phyloP scores from a whole-genome alignment of 2,329 filamentous ascomycete species.

The Rhynchosporium agropyri region DNA sequence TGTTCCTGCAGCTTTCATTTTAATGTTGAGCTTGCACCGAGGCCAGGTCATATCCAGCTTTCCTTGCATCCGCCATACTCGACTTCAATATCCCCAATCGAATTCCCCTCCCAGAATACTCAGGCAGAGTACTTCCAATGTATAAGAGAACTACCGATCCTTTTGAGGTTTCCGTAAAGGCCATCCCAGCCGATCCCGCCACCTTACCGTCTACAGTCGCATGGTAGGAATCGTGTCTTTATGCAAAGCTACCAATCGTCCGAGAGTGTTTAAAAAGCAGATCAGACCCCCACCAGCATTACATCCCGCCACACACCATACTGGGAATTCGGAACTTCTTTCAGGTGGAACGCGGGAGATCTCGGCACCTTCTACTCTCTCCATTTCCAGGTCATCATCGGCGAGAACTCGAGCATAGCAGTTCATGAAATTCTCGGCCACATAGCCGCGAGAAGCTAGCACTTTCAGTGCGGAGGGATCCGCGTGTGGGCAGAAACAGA shows the following conservation, averaged over 20 bases:
- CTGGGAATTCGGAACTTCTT: background rate
- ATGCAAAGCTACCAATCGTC: background rate
- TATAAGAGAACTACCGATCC: conserved; percentile 18
- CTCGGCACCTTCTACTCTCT: background rate
- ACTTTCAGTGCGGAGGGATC: conserved; percentile 6
- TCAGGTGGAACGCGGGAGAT: conserved; percentile 1
- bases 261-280: conserved; percentile 13
- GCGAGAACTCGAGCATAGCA: conserved; percentile 11
- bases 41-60: conserved; percentile 18
- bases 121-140: conserved; percentile 20
- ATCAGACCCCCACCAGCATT: conserved; percentile 10
- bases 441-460: conserved; percentile 16
- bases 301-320: conserved; percentile 4
- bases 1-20: conserved; percentile 20
- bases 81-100: conserved; percentile 11
- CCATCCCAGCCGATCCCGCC: conserved; percentile 15
- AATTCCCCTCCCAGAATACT: conserved; percentile 15
- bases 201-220: conserved; percentile 18
- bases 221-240: conserved; percentile 16
- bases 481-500: conserved; percentile 9
- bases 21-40: conserved; percentile 9
- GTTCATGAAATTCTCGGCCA: conserved; percentile 11
- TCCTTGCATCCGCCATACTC: conserved; percentile 18
- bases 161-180: conserved; percentile 12
- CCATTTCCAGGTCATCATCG: conserved; percentile 1